Base-by-base conservation (phyloP, 495 filamentous ascomycete species). In the Cryomyces minteri region DNA sequence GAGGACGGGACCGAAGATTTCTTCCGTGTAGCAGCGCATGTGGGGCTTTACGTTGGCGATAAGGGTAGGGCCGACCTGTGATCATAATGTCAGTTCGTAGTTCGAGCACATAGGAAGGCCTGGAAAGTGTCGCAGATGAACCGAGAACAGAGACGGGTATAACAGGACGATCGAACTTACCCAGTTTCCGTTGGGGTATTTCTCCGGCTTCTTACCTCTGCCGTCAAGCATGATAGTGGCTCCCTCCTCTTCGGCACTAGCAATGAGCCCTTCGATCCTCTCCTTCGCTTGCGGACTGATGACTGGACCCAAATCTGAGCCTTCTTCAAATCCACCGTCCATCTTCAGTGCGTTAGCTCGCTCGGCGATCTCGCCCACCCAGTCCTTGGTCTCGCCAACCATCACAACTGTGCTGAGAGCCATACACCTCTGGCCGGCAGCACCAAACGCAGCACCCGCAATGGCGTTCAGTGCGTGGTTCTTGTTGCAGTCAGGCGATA, bases 121-220 rank as follows among this genome's bases (percentile, higher is more conserved):
- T 1, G 3, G 18, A 25, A 1, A 25, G 18, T 10, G 28, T 4
- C n/a, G 25, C 5, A 39, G 32, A 25, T 31, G 12, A 12, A 48
- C 25, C 12, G 4, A 31, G 29, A 5, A 37, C 32, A 31, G 34
- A 3, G 9, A 38, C 39, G 46, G 33, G 43, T 38, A 7, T 6
- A 14, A 44, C 14, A 25, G 29, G 18, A 10, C 29, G 18, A 45
- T 14, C 9, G 32, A 32, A 60, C 70, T 64, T 58, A 94, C 72
- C 73, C 84, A 98, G 69, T 96, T 96, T 51, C 90, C 90, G 59
- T 94, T 82, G 48, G 90, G 88, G 65, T 98, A 96, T 59, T 94
- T 94, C 54, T 70, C 70, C 0, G 86, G 86, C 63, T 81, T 87
- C 67, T 73, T 82, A 43, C 84, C 86, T 40, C 92, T 73, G 39